These are phyloP conservation scores for Rhodosporidiobolus sp. DNA, from an alignment of 768 basidiomycete genomes.

Conservation along the genomic window DNA sequence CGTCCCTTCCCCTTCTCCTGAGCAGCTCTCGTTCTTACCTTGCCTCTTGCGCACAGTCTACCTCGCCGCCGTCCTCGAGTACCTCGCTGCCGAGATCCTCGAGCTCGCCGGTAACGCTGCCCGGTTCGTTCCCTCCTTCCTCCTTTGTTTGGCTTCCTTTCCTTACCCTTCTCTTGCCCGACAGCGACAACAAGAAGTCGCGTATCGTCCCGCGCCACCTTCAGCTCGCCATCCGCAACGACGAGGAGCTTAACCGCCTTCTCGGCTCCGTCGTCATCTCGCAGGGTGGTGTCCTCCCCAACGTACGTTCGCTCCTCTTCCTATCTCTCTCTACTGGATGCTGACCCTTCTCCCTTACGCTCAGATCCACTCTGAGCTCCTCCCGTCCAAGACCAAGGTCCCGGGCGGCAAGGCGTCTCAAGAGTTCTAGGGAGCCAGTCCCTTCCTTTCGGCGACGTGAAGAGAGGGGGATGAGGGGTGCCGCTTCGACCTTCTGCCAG, in stretches of 20 bases:
- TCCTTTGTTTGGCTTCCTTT: not conserved
- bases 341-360: no score
- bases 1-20: conserved; percentile 64
- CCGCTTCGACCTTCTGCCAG: no score
- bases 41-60: conserved; percentile 58
- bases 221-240: conserved; percentile 75
- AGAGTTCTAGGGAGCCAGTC: conserved; percentile 28
- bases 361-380: conserved; percentile 55
- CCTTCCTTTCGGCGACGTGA: no score
- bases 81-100: conserved; percentile 88
- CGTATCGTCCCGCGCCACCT: conserved; percentile 92
- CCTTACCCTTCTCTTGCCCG: not conserved
- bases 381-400: conserved; percentile 56
- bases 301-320: no score
- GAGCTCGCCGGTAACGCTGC: conserved; percentile 83
- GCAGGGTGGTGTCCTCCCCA: conserved; percentile 82
- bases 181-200: conserved; percentile 51
- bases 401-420: conserved; percentile 47
- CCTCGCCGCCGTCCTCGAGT: conserved; percentile 84
- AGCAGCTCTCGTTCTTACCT: not conserved
- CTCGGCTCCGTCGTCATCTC: conserved; percentile 83
- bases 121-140: conserved; percentile 54
- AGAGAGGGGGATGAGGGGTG: no score
- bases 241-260: conserved; percentile 53
- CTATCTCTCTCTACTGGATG: no score